Base-by-base conservation (phyloP, 208 protist species). In the Phytomonas sp. region DNA sequence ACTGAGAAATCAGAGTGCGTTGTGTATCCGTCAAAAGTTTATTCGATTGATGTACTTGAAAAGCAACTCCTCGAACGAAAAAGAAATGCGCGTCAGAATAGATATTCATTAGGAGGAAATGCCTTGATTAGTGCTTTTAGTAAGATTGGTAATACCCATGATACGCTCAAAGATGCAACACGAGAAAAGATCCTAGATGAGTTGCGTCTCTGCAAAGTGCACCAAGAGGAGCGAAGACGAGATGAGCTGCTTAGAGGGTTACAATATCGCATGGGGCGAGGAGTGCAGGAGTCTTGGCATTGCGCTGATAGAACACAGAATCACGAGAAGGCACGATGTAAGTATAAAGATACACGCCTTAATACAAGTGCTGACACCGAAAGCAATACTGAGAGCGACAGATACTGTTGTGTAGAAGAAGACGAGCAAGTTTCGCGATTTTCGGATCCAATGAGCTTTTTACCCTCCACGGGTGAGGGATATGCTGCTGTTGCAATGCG, bases 11-110 rank as follows among this genome's bases (percentile, higher is more conserved):
- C 40, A 15, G 40, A 51, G 20, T 4, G 40, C 43, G 67, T 83
- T n/a, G 78, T 89, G n/a, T 91, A 87, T 74, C 83, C 89, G 65
- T 68, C 85, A 60, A 87, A 77, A 53, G 63, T 87, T 26, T 83
- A 84, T 8, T 91, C 81, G 4, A 82, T 89, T 68, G 68, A 80
- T 40, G 88, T 79, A 15, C 67, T 84, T n/a, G 89, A 93, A 75
- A 76, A 78, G 72, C 79, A 81, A 64, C 68, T 93, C 46, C 79
- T 82, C 32, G 78, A 91, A 66, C 61, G 67, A n/a, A 79, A 79
- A 64, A 43, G 67, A 33, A 43, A 43, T 7, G 70, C 78, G 23
- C 40, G 20, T 51, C 13, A 17, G 40, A 6, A 20, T 6, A 20
- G 13, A 6, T 51, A 51, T 51, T 15, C 13, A 51, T 51, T 51